Conservation (phyloP, 2,329 filamentous ascomycete genomes). For the Incumbomyces delicatus region DNA sequence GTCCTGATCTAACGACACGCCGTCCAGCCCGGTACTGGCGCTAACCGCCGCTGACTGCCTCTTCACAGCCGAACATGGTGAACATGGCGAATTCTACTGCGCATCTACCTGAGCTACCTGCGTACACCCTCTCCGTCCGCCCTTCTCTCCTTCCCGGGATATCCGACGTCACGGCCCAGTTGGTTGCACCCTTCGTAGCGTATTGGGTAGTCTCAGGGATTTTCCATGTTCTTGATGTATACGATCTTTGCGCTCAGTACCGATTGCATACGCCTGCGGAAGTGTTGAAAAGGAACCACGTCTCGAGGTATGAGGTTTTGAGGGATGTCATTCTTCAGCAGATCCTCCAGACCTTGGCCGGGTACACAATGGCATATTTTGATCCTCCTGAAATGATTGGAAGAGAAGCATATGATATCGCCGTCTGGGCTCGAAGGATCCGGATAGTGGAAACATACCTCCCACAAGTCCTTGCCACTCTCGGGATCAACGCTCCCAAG, state of each 20-base stretch:
- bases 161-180: conserved; percentile 68
- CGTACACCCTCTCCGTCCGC: conserved; percentile 63
- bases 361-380: conserved; percentile 56
- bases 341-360: conserved; percentile 70
- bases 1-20: not conserved
- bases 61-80: no score
- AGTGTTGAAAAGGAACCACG: conserved; percentile 77
- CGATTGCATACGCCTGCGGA: conserved; percentile 91
- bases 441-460: conserved; percentile 70
- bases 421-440: conserved; percentile 78
- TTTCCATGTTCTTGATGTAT: conserved; percentile 79
- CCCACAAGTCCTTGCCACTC: conserved; percentile 56
- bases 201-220: conserved; percentile 83
- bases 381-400: conserved; percentile 68
- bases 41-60: no score
- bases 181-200: conserved; percentile 65
- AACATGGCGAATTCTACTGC: conserved; percentile 14
- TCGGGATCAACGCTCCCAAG: conserved; percentile 67
- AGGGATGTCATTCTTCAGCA: conserved; percentile 90
- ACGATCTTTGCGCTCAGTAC: conserved; percentile 81
- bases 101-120: conserved; percentile 65
- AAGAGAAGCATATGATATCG: conserved; percentile 74
- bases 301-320: conserved; percentile 72
- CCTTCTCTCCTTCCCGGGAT: conserved; percentile 66
- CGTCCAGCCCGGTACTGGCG: conserved; percentile 1